A percentile compares a stretch with the other conserved stretches of the same genome.
phyloP scores from a whole-genome alignment of 208 protist species.

The Endotrypanum monterogeii region DNA sequence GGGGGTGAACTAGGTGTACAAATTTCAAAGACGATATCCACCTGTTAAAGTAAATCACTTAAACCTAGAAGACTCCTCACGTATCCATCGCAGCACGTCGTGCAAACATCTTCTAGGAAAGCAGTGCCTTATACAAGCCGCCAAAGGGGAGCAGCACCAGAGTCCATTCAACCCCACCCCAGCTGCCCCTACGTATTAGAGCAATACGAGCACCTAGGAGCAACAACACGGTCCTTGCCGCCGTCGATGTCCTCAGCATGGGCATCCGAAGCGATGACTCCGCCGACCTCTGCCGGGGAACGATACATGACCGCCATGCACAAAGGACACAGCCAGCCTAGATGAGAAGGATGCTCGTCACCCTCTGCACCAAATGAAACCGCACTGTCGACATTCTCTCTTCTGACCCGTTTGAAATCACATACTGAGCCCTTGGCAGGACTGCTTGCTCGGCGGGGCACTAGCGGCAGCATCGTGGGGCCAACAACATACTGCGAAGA shows the following conservation, averaged over 20 bases:
- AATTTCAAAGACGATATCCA: not conserved
- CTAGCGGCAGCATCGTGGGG: slow-evolving; percentile 53
- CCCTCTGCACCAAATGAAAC: not conserved
- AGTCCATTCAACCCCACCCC: not conserved
- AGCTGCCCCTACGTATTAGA: not conserved
- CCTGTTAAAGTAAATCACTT: not conserved
- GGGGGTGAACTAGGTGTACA: no score
- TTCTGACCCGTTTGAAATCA: not conserved
- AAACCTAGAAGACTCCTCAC: not conserved
- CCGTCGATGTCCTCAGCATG: slow-evolving; percentile 3
- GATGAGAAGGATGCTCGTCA: slow-evolving; percentile 26
- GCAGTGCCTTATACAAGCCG: not conserved
- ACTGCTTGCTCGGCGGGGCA: not conserved
- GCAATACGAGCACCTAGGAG: slow-evolving; percentile 40
- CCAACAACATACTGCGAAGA: slow-evolving; percentile 58
- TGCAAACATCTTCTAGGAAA: not conserved
- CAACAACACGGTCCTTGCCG: not conserved
- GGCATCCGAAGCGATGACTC: slow-evolving; percentile 10
- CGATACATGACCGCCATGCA: slow-evolving; percentile 71
- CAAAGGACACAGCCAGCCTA: slow-evolving; percentile 72
- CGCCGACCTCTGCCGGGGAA: slow-evolving; percentile 22
- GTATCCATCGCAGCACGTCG: not conserved
- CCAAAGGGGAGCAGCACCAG: not conserved
- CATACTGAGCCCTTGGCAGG: not conserved
- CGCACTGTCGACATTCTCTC: not conserved